These are phyloP conservation scores for Hypoxylon fuscum DNA, from an alignment of 495 filamentous ascomycete genomes.

Conservation along the genomic window DNA sequence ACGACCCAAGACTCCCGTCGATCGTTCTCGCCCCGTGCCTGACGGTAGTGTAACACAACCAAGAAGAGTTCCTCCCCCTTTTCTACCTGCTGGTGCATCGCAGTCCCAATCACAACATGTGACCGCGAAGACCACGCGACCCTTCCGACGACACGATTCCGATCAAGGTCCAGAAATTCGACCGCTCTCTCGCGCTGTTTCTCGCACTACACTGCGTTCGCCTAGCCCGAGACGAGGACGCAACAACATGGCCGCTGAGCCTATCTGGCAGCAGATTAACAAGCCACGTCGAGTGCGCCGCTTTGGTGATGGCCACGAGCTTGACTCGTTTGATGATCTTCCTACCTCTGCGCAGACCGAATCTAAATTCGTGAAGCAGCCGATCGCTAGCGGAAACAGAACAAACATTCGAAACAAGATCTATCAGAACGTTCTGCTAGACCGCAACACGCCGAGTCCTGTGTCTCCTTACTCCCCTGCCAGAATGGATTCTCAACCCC, in stretches of 20 bases:
- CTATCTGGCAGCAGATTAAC: slow-evolving; percentile 66
- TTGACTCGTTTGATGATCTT: slow-evolving; percentile 93
- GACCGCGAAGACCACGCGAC: slow-evolving; percentile 72
- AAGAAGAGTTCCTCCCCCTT: slow-evolving; percentile 74
- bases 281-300: slow-evolving; percentile 77
- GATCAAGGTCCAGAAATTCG: slow-evolving; percentile 64
- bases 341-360: slow-evolving; percentile 87
- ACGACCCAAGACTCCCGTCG: slow-evolving; percentile 78
- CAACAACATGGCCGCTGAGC: slow-evolving; percentile 51
- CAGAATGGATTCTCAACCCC: slow-evolving; percentile 68
- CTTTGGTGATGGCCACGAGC: slow-evolving; percentile 91
- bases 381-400: slow-evolving; percentile 74
- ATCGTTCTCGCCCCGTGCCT: slow-evolving; percentile 60
- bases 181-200: slow-evolving; percentile 64
- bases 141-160: slow-evolving; percentile 79
- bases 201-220: slow-evolving; percentile 62
- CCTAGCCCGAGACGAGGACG: slow-evolving; percentile 61
- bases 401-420: slow-evolving; percentile 69
- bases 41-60: slow-evolving; percentile 62
- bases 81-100: slow-evolving; percentile 80
- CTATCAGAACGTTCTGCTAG: slow-evolving; percentile 63
- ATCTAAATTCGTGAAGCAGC: slow-evolving; percentile 81
- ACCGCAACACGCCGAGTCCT: slow-evolving; percentile 64
- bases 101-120: slow-evolving; percentile 81
- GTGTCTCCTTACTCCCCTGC: slow-evolving; percentile 63